phyloP scores from a whole-genome alignment of 495 filamentous ascomycete genomes.

The Daldinia concentrica region DNA sequence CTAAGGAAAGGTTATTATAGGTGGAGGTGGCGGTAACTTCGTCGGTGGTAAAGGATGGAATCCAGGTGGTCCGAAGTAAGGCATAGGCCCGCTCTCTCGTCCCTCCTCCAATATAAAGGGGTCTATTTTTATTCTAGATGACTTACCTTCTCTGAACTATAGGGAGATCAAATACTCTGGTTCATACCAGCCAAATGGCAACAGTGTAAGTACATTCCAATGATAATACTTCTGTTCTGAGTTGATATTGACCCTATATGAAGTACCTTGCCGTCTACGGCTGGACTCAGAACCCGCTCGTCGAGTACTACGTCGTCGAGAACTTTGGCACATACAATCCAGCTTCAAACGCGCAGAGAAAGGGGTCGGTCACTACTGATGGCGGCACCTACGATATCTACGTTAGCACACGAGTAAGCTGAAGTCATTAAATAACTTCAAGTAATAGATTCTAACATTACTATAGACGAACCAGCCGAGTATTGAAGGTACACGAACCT shows the following conservation, averaged over 20 bases:
- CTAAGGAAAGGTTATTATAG: conserved; percentile 6
- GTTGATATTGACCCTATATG: background rate
- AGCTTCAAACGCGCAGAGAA: conserved; percentile 51
- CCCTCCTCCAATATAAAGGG: background rate
- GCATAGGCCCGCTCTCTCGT: background rate
- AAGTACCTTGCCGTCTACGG: conserved; percentile 59
- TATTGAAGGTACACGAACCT: conserved; percentile 67
- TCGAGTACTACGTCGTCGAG: conserved; percentile 62
- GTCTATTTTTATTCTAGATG: background rate
- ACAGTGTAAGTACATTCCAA: conserved; percentile 36
- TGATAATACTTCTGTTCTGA: background rate
- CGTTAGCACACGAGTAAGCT: conserved; percentile 52
- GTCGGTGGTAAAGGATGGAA: conserved; percentile 72
- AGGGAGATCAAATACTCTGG: conserved; percentile 61
- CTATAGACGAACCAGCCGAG: conserved; percentile 58
- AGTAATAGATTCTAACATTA: too few species aligned
- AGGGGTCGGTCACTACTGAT: conserved; percentile 64
- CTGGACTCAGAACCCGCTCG: conserved; percentile 68
- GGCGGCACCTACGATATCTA: conserved; percentile 67
- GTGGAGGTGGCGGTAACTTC: conserved; percentile 61
- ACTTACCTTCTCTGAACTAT: conserved; percentile 8
- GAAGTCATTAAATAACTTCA: conserved; percentile 3
- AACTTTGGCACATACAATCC: conserved; percentile 67
- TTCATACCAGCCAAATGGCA: conserved; percentile 59
- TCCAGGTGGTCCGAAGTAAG: conserved; percentile 59